Percentiles rank a stretch among this genome's conserved stretches.
These are phyloP conservation scores for Dactylellina parvicollis DNA, from an alignment of 2,329 filamentous ascomycete genomes.

Conservation along the genomic window DNA sequence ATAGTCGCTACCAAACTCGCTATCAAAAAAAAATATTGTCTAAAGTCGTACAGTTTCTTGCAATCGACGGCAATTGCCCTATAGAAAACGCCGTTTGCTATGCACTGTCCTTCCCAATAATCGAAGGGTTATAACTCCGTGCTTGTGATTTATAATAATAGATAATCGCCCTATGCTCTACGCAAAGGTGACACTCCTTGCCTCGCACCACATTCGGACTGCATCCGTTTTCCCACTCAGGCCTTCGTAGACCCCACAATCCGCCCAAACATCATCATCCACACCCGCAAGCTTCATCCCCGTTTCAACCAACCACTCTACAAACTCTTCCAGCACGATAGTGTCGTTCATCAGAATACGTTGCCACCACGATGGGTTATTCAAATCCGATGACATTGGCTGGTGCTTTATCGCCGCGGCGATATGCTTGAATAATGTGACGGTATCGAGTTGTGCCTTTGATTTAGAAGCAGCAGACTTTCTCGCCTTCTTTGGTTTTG, in stretches of 20 bases:
- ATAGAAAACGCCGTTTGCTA: conserved; percentile 24
- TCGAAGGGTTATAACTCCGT: background rate
- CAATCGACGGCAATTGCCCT: background rate
- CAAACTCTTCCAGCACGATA: conserved; percentile 39
- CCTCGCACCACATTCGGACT: conserved; percentile 63
- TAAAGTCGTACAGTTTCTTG: background rate
- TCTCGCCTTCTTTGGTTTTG: conserved; percentile 25
- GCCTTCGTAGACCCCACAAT: conserved; percentile 25
- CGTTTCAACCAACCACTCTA: conserved; percentile 27
- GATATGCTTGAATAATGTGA: conserved; percentile 24
- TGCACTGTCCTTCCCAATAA: background rate
- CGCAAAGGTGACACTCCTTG: conserved; percentile 62
- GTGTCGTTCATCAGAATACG: conserved; percentile 48
- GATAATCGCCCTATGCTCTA: conserved; percentile 56
- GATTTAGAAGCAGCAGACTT: conserved; percentile 15
- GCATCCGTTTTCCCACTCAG: conserved; percentile 61
- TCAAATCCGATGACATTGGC: conserved; percentile 4
- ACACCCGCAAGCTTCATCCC: conserved; percentile 8
- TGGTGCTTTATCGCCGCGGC: conserved; percentile 36
- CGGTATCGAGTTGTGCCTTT: conserved; percentile 2
- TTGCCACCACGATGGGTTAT: conserved; percentile 39
- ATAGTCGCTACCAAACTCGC: background rate
- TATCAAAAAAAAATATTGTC: background rate
- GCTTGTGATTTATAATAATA: background rate
- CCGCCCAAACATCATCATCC: conserved; percentile 13